Percentiles rank a stretch among this genome's conserved stretches.
Evolutionary conservation across 352 stramenopile genomes (phyloP).

Genomic region (Globisporangium abappressorium): DNA sequence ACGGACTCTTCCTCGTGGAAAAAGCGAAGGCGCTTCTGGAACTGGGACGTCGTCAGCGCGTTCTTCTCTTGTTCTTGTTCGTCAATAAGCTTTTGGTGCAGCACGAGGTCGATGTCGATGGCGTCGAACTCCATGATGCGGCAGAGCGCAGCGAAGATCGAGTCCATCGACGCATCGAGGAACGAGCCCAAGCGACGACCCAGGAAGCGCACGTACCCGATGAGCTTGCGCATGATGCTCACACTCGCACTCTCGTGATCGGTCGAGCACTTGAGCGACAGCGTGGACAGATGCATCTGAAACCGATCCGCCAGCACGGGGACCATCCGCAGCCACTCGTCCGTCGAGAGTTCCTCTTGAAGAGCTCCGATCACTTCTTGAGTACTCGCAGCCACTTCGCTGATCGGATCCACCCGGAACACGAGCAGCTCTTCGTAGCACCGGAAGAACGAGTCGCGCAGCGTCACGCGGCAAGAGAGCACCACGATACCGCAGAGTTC

Average conservation of each 20-base stretch:
- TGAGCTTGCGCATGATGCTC: slow-evolving; percentile 60
- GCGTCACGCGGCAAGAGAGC: slow-evolving; percentile 39
- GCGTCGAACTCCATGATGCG: slow-evolving; percentile 55
- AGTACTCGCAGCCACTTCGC: slow-evolving; percentile 19
- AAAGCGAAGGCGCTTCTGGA: slow-evolving; percentile 68
- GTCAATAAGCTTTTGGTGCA: slow-evolving; percentile 40
- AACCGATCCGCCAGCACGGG: slow-evolving; percentile 64
- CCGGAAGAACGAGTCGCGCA: slow-evolving; percentile 63
- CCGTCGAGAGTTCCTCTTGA: slow-evolving; percentile 23
- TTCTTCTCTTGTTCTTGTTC: not conserved
- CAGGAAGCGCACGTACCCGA: slow-evolving; percentile 65
- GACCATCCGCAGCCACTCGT: slow-evolving; percentile 60
- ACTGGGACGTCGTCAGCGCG: slow-evolving; percentile 57
- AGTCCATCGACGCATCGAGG: slow-evolving; percentile 50
- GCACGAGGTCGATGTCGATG: slow-evolving; percentile 73
- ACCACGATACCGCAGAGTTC: slow-evolving; percentile 60
- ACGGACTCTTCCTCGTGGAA: slow-evolving; percentile 77
- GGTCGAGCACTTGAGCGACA: slow-evolving; percentile 56
- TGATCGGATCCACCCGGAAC: slow-evolving; percentile 52
- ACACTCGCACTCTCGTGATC: slow-evolving; percentile 61
- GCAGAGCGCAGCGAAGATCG: slow-evolving; percentile 44
- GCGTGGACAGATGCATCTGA: slow-evolving; percentile 63
- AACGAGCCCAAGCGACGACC: slow-evolving; percentile 31
- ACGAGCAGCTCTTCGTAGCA: slow-evolving; percentile 81
- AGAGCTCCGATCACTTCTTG: slow-evolving; percentile 21